phyloP scores from a whole-genome alignment of 768 basidiomycete species.

The Dentipellis sp. region DNA sequence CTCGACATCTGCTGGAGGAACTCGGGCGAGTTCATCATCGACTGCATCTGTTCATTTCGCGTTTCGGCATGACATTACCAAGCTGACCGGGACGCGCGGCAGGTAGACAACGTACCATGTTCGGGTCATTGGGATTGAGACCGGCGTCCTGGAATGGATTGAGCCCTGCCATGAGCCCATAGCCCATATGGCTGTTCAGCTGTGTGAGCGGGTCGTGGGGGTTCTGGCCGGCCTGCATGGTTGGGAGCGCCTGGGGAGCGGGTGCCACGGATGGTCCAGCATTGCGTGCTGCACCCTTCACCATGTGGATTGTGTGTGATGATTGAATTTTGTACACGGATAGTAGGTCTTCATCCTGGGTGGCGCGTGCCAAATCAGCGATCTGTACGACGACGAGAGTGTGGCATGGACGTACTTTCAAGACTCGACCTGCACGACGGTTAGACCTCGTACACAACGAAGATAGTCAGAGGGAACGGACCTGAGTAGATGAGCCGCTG shows the following conservation, averaged over 20 bases:
- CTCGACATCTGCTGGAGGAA: constrained; percentile 83
- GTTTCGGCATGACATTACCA: background rate
- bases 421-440: constrained; percentile 45
- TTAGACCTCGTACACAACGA: background rate
- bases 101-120: constrained; percentile 54
- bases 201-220: constrained; percentile 79
- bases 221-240: constrained; percentile 90
- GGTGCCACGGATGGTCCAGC: constrained; percentile 24
- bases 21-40: constrained; percentile 77
- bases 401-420: constrained; percentile 41
- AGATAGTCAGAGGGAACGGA: constrained; percentile 20
- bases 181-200: constrained; percentile 69
- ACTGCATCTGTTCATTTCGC: constrained; percentile 47
- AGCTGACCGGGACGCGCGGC: background rate
- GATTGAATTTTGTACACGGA: constrained; percentile 87
- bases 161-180: constrained; percentile 73
- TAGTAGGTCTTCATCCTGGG: constrained; percentile 73
- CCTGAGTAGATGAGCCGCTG: constrained; percentile 94
- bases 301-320: constrained; percentile 87
- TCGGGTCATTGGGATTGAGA: constrained; percentile 85
- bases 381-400: background rate
- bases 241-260: constrained; percentile 53
- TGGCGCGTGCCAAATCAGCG: constrained; percentile 1
- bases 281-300: constrained; percentile 65
- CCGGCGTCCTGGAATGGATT: constrained; percentile 94